Percentiles rank a stretch among this genome's conserved stretches.
These are phyloP conservation scores for Scheffersomyces segobiensis DNA, from an alignment of 1,139 yeast species.

Conservation along the genomic window DNA sequence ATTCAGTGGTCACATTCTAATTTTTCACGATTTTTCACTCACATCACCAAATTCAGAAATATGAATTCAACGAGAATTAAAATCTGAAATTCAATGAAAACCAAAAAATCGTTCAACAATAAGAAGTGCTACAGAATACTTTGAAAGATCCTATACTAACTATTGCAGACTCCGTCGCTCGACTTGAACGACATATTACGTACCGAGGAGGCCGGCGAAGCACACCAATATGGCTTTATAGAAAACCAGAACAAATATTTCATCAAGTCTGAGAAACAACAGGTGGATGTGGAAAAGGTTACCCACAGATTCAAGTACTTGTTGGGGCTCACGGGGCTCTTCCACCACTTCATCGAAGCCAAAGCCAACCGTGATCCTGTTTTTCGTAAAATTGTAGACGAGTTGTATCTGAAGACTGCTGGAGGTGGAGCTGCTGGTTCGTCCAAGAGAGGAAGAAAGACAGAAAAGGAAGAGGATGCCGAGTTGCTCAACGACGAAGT, in stretches of 20 bases:
- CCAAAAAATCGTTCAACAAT: neutral
- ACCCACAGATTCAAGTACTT: slow-evolving; percentile 65
- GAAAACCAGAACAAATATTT: slow-evolving; percentile 34
- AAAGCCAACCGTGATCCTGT: slow-evolving; percentile 65
- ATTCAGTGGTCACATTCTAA: neutral
- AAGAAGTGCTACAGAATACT: neutral
- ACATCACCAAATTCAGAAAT: neutral
- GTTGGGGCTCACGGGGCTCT: slow-evolving; percentile 64
- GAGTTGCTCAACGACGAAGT: slow-evolving; percentile 61
- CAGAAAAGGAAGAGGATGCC: slow-evolving; percentile 72
- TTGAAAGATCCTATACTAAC: neutral
- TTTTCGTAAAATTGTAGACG: slow-evolving; percentile 49
- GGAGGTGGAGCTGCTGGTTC: slow-evolving; percentile 11
- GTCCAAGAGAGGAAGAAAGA: slow-evolving; percentile 48
- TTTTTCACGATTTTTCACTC: neutral
- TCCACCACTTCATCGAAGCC: slow-evolving; percentile 66
- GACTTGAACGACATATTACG: slow-evolving; percentile 17
- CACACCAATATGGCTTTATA: slow-evolving; percentile 1
- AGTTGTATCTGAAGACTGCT: slow-evolving; percentile 34
- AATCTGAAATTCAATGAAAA: neutral
- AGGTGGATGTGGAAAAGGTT: slow-evolving; percentile 49
- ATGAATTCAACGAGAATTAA: neutral
- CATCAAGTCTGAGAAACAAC: slow-evolving; percentile 47
- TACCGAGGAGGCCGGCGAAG: slow-evolving; percentile 2
- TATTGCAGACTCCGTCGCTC: slow-evolving; percentile 19